Conservation (phyloP, 495 filamentous ascomycete genomes). For the Oidiodendron maius region DNA sequence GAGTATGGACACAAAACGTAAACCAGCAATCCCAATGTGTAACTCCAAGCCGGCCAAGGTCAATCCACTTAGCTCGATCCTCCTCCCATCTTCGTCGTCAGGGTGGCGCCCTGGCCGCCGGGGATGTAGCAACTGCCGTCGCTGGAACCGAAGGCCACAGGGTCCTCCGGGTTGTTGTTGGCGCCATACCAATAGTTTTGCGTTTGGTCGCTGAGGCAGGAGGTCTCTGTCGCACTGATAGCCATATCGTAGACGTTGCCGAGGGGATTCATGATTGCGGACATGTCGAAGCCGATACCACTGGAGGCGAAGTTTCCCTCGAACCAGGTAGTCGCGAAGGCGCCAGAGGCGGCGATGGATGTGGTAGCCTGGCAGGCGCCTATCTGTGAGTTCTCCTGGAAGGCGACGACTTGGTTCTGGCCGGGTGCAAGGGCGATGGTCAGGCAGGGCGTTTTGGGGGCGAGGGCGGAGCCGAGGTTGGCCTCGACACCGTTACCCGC, state of each 20-base stretch:
- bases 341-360: slow-evolving; percentile 32
- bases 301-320: slow-evolving; percentile 48
- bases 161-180: not conserved
- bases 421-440: slow-evolving; percentile 34
- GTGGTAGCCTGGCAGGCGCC: slow-evolving; percentile 24
- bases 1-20: no score
- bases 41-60: slow-evolving; percentile 10
- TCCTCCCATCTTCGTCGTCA: slow-evolving; percentile 20
- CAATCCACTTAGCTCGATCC: slow-evolving; percentile 3
- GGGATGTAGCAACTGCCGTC: slow-evolving; percentile 21
- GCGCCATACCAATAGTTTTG: slow-evolving; percentile 20
- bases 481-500: not conserved
- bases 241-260: slow-evolving; percentile 23
- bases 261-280: slow-evolving; percentile 39
- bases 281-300: slow-evolving; percentile 49
- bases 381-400: slow-evolving; percentile 37
- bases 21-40: no score
- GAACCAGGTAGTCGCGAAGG: slow-evolving; percentile 43
- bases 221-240: slow-evolving; percentile 16
- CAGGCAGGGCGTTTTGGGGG: slow-evolving; percentile 35
- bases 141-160: slow-evolving; percentile 9
- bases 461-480: slow-evolving; percentile 26
- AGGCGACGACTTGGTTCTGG: slow-evolving; percentile 34
- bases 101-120: slow-evolving; percentile 4
- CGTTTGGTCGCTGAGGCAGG: slow-evolving; percentile 13